These are phyloP conservation scores for Thecaphora thlaspeos DNA, from an alignment of 1,284 basidiomycete species.

Conservation along the genomic window DNA sequence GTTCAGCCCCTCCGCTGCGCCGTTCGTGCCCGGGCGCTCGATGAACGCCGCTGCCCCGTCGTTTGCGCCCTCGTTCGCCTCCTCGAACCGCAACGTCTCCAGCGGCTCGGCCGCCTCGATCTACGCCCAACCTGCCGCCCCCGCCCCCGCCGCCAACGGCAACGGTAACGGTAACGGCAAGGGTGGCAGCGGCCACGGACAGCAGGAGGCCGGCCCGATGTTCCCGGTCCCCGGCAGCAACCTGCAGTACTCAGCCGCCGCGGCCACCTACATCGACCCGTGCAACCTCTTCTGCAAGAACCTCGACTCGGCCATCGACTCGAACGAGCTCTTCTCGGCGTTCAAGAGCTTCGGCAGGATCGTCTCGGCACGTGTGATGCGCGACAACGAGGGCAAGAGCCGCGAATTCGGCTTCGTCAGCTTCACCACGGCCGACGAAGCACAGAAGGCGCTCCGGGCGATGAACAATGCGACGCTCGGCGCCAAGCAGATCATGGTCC, in stretches of 20 bases:
- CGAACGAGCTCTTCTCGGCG: slow-evolving; percentile 35
- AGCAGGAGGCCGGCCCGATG: slow-evolving; percentile 14
- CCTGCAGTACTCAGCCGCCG: slow-evolving; percentile 41
- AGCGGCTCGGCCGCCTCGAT: slow-evolving; percentile 35
- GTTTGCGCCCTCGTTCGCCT: no score
- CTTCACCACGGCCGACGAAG: slow-evolving; percentile 62
- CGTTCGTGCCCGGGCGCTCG: slow-evolving; percentile 33
- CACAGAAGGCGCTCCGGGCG: slow-evolving; percentile 69
- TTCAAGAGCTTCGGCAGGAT: slow-evolving; percentile 51
- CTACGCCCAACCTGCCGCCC: slow-evolving; percentile 32
- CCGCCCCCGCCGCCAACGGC: neutral
- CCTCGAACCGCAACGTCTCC: slow-evolving; percentile 23
- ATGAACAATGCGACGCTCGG: slow-evolving; percentile 62
- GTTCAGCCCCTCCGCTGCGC: slow-evolving; percentile 35
- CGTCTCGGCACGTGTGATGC: slow-evolving; percentile 84
- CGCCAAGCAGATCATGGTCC: slow-evolving; percentile 75
- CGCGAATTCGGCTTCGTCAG: slow-evolving; percentile 95
- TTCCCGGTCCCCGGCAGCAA: slow-evolving; percentile 24
- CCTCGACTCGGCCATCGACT: slow-evolving; percentile 34
- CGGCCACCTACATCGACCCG: slow-evolving; percentile 47
- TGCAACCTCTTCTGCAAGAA: slow-evolving; percentile 55
- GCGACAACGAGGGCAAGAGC: slow-evolving; percentile 77
- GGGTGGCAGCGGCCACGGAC: no score
- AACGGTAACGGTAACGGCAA: neutral
- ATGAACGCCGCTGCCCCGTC: slow-evolving; percentile 40